Base-by-base conservation (phyloP, 2,329 filamentous ascomycete species). In the Exophiala calicioides region DNA sequence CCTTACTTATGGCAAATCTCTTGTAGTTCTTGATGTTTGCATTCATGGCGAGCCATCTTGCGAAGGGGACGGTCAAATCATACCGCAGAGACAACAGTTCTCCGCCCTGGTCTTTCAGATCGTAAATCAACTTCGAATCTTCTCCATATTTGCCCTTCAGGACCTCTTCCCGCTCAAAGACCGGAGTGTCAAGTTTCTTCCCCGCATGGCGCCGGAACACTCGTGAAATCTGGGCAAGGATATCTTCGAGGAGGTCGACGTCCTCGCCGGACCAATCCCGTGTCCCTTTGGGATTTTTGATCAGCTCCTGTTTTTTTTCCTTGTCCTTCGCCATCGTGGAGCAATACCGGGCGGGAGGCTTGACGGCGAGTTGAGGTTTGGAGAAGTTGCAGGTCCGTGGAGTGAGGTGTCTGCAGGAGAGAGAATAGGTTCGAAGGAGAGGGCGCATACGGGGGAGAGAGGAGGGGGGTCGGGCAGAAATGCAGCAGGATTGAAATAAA, bases 1-100 rank as follows among this genome's bases (percentile, higher is more conserved):
- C 90, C 73, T 95, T 95, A 59, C 89, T 90, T 59, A 97, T 90
- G 72, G 95, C 90, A 69, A 95, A 96, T 62, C 91, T 81, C 75
- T 95, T 95, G 72, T 95, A 91, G 68, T 78, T 85, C 67, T 87
- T 82, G 45, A 94, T 77, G 55, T 82, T 78, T 55, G 84, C 79
- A 70, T 95, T 95, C 88, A 94, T 93, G 61, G 90, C 90, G 52
- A 95, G 80, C 82, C 86, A 96, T 62, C 90, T 84, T 53, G 91
- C 90, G 63, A 95, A 93, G 23, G 89, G 89, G 8, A 95, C 89
- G 1, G 89, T 94, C 58, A 94, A 72, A 63, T 94, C 89, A 70
- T 93, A 95, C 61, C 89, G 82, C 53, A 95, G 76, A 16, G 88
- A 90, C 69, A 85, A 88, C 50, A 89, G 36, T 72, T 95, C 89